Evolutionary conservation across 257 asterid species (phyloP).

Genomic region (Solanum okadae): DNA sequence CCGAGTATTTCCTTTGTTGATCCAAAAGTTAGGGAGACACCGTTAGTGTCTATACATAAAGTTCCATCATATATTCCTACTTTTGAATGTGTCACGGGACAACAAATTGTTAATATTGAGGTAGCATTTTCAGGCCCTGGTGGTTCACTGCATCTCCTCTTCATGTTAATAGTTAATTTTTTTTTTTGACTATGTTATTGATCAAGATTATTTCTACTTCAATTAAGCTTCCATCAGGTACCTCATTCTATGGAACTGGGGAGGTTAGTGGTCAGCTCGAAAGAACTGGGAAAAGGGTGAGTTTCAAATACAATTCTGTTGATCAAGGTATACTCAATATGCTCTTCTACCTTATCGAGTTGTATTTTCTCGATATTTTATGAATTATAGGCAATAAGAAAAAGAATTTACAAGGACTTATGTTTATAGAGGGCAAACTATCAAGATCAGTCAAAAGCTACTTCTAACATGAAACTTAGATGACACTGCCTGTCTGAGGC

Average conservation of each 20-base stretch:
- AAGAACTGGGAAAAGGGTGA: constrained; percentile 91
- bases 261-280: constrained; percentile 86
- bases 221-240: constrained; percentile 67
- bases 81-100: constrained; percentile 52
- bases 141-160: too few species aligned
- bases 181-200: not conserved
- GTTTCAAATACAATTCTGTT: not conserved
- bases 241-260: constrained; percentile 96
- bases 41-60: constrained; percentile 24
- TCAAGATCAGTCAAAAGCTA: not conserved
- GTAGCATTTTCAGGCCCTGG: too few species aligned
- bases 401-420: not conserved
- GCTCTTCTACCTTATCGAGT: not conserved
- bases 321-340: not conserved
- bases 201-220: constrained; percentile 7
- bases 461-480: not conserved
- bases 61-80: constrained; percentile 56
- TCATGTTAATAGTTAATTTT: not conserved
- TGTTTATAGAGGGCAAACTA: not conserved
- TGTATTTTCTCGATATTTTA: not conserved
- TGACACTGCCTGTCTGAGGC: not conserved
- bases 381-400: not conserved
- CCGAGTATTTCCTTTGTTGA: constrained; percentile 72
- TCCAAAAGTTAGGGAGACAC: constrained; percentile 62
- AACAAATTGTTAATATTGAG: constrained; percentile 64